Evolutionary conservation across 768 basidiomycete species (phyloP).

Genomic region (Imleria badia): DNA sequence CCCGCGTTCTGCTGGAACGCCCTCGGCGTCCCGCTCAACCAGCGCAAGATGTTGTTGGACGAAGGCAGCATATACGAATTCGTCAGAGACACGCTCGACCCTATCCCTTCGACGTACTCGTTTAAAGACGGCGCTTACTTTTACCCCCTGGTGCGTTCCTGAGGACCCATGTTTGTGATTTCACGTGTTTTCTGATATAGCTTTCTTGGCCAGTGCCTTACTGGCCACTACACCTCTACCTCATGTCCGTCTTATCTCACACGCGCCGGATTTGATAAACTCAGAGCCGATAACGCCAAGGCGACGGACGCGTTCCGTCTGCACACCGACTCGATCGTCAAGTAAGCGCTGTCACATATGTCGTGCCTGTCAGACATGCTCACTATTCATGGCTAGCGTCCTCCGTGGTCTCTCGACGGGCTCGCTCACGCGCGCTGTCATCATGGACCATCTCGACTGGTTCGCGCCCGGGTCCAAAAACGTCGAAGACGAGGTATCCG

Average conservation of each 20-base stretch:
- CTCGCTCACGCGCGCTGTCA: conserved; percentile 59
- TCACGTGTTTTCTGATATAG: neutral
- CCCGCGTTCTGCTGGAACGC: conserved; percentile 71
- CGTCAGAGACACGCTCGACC: conserved; percentile 52
- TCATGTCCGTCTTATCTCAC: conserved; percentile 69
- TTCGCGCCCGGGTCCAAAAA: conserved; percentile 48
- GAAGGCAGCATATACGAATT: conserved; percentile 52
- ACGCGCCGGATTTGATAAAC: conserved; percentile 53
- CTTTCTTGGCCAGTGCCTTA: conserved; percentile 31
- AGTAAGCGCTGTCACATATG: conserved; percentile 39
- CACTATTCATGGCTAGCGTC: conserved; percentile 34
- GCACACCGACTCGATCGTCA: conserved; percentile 70
- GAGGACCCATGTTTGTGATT: neutral
- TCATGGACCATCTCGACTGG: conserved; percentile 75
- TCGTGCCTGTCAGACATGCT: neutral
- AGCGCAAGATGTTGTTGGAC: conserved; percentile 57
- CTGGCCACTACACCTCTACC: conserved; percentile 55
- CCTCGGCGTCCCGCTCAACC: conserved; percentile 71
- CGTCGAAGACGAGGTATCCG: conserved; percentile 50
- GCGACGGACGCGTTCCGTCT: conserved; percentile 58
- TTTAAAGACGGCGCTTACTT: conserved; percentile 67
- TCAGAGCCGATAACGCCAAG: conserved; percentile 47
- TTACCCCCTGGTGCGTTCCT: conserved; percentile 50
- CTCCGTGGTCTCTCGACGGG: conserved; percentile 42
- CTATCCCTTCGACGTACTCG: conserved; percentile 44